Evolutionary conservation across 139 green algal genomes (phyloP), one percentile per base, ranked within the genome.

Genomic region (Chlamydomonas sp.): DNA sequence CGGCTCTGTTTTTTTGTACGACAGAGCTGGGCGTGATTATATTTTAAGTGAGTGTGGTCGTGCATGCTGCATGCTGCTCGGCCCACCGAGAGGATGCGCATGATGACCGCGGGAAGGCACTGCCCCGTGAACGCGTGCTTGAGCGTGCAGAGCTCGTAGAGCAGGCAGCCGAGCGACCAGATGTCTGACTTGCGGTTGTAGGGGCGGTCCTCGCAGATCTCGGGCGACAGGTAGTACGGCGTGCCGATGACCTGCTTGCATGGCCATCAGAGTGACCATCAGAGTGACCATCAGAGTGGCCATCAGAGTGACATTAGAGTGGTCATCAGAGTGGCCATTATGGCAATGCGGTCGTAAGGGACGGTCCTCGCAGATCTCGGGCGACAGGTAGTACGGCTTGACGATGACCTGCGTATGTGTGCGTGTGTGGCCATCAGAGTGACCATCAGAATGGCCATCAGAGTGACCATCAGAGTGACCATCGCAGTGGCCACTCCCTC

Each of bases 311-410:
- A n/a, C n/a, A n/a, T n/a, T n/a, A n/a, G n/a, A n/a, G n/a, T n/a
- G n/a, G n/a, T n/a, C n/a, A n/a, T n/a, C n/a, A n/a, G n/a, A n/a
- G n/a, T n/a, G n/a, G 16, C n/a, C n/a, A 86, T 83, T 69, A 84
- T 80, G n/a, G 84, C 82, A 5, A 65, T 79, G 29, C 86, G 63
- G 63, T 90, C 88, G 77, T 87, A 90, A 10, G 84, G 84, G 87
- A 75, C 87, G 86, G 72, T 92, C 85, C 58, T 92, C 80, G 69
- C 83, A 90, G 20, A 93, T 72, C 76, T 93, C 88, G 35, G 88
- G 88, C n/a, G 65, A 75, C 13, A 93, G 72, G 69, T 93, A 93
- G 76, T 88, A 91, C 3, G 86, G 86, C 31, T 84, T 66, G 1
- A 77, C 47, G 1, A 69, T 68, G 43, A 26, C 16, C 20, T 54